Base-by-base conservation (phyloP, 352 stramenopile species). In the Globisporangium canariense region DNA sequence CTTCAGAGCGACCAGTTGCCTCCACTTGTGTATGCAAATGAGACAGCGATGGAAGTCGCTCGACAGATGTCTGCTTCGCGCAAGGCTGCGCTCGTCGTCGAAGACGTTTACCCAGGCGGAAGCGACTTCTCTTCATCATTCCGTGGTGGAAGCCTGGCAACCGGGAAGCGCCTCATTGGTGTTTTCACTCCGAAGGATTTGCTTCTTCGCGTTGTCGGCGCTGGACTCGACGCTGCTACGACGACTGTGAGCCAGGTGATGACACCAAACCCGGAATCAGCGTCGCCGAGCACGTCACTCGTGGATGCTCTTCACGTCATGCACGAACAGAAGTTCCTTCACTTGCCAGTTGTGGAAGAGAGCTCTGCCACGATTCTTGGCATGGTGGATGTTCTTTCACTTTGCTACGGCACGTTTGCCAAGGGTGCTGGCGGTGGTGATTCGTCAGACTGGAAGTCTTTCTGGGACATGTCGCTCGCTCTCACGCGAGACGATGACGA, bases 151-250 rank as follows among this genome's bases (percentile, higher is more conserved):
- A 63, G 59, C 18, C 40, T 54, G 13, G 66, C 66, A 1, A 71
- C 71, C 40, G 85, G 82, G 7, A 95, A 94, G 76, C 70, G 81
- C 20, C 71, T 99, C 16, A 81, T 98, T 49, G 97, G 97, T 65
- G 98, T 99, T 59, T 98, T 99, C 68, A 98, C 96, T 0, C 97
- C 97, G 4, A 99, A 99, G 75, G 97, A 99, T 78, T 75, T 99
- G 68, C 88, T 99, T 73, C 89, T 96, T 18, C 86, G 97, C 41
- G 96, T 98, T 14, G 86, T 98, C 61, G 93, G 95, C 6, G 96
- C 94, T 46, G 91, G 94, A 38, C 65, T 98, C 6, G 86, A 97
- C 60, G 84, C 97, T 22, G 79, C 94, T 20, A 83, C 77, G 59
- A 99, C 95, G 54, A 75, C 75, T 13, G 90, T 99, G 16, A 89